Base-by-base conservation (phyloP, 2,329 filamentous ascomycete genomes). In the Lecanicillium sp. region DNA sequence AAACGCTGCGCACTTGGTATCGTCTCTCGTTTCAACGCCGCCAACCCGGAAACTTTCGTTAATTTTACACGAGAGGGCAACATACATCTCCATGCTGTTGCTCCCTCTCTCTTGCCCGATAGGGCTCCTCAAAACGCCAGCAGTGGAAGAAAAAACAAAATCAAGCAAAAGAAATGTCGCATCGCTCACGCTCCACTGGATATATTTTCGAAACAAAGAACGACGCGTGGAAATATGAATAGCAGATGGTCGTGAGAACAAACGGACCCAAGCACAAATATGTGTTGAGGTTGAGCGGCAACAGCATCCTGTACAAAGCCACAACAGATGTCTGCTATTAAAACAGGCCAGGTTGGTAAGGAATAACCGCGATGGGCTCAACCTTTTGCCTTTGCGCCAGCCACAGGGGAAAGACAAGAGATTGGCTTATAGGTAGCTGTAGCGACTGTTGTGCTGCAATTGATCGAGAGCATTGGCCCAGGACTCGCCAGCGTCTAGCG, bases 401-500 rank as follows among this genome's bases (percentile, higher is more conserved):
- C n/a, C n/a, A n/a, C n/a, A n/a, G n/a, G n/a, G n/a, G n/a, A n/a
- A n/a, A n/a, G n/a, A n/a, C n/a, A n/a, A n/a, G n/a, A n/a, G n/a
- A n/a, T n/a, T n/a, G 33, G 34, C 20, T 37, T 37, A 39, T 13
- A 37, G 31, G 20, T 32, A 42, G 29, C 28, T 28, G 15, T 15
- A 14, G 18, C 40, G 37, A 31, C 7, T 39, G 37, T 20, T 25
- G 17, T 20, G 11, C 25, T 27, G 11, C 9, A 30, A 29, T 14
- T 46, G 44, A 8, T 39, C 31, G 15, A 42, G 29, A 18, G 44
- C 43, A 7, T 58, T 50, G 5, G 58, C 58, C 60, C 60, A 64
- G 7, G 60, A 54, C 29, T 62, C 58, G 30, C 59, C 55, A 5
- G 58, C 42, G 15, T 65, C 61, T 6, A 52, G 51, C 4, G 55